Evolutionary conservation across 1,139 yeast species (phyloP).

Genomic region (Geotrichum klebahnii): DNA sequence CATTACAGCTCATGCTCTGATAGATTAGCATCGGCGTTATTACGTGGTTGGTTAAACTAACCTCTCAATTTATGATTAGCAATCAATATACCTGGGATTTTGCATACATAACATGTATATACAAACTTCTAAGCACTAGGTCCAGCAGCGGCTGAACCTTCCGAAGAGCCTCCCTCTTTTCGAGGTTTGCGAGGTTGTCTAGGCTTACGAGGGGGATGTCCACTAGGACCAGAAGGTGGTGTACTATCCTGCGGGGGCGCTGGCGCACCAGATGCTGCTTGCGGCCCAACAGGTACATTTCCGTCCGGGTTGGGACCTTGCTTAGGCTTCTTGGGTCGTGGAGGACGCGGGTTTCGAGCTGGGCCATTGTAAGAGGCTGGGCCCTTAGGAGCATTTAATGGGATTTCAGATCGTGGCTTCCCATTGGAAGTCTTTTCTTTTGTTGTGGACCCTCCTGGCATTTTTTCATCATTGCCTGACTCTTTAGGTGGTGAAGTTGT

Average conservation of each 20-base stretch:
- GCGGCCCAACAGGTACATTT: not conserved
- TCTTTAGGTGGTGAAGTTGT: too few species aligned
- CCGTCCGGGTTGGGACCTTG: not conserved
- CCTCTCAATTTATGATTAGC: too few species aligned
- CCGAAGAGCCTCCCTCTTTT: not conserved
- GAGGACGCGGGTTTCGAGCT: not conserved
- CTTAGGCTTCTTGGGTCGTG: not conserved
- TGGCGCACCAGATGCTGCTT: not conserved
- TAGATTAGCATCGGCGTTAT: too few species aligned
- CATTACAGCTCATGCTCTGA: too few species aligned
- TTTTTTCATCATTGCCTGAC: too few species aligned
- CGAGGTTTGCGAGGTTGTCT: constrained; percentile 2
- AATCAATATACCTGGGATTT: not conserved
- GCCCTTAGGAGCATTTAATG: not conserved
- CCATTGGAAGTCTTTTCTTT: too few species aligned
- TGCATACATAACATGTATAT: not conserved
- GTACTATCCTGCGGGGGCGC: not conserved
- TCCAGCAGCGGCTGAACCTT: not conserved
- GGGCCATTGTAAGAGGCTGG: not conserved
- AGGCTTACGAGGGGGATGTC: constrained; percentile 2
- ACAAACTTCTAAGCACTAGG: not conserved
- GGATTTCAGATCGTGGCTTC: not conserved
- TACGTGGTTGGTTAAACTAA: too few species aligned
- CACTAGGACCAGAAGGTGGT: not conserved
- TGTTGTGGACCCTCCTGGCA: too few species aligned